phyloP scores from a whole-genome alignment of 2,329 filamentous ascomycete species.

The Pseudogymnoascus sp. region DNA sequence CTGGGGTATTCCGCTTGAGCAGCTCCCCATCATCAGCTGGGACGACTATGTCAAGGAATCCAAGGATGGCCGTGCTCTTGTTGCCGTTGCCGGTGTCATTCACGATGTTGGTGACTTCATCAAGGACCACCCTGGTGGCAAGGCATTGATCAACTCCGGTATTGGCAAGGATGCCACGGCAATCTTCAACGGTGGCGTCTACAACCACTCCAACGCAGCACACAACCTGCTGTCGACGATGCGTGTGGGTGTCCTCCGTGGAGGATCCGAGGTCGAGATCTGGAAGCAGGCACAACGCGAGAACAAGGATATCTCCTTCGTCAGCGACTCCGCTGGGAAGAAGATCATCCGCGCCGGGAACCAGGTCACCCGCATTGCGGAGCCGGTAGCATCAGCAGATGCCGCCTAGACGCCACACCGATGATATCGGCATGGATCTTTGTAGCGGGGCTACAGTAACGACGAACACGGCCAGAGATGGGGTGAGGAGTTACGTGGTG shows the following conservation, averaged over 20 bases:
- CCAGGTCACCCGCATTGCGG: conserved; percentile 74
- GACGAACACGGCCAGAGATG: background rate
- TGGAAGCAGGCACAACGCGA: conserved; percentile 82
- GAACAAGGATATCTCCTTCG: conserved; percentile 71
- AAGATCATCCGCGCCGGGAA: conserved; percentile 77
- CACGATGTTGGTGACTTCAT: conserved; percentile 81
- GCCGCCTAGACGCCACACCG: conserved; percentile 49
- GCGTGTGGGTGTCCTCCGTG: conserved; percentile 77
- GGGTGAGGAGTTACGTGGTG: background rate
- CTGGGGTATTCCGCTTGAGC: conserved; percentile 79
- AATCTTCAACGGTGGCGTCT: conserved; percentile 87
- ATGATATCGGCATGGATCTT: background rate
- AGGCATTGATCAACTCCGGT: conserved; percentile 72
- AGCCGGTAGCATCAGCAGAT: conserved; percentile 74
- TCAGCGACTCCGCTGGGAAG: conserved; percentile 73
- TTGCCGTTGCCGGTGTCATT: conserved; percentile 75
- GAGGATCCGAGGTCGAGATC: conserved; percentile 83
- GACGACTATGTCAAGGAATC: conserved; percentile 73
- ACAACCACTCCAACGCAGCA: conserved; percentile 81
- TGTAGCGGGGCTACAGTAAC: background rate
- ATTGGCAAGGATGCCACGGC: conserved; percentile 83
- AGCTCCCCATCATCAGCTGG: conserved; percentile 79
- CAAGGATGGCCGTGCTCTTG: conserved; percentile 67
- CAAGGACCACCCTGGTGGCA: conserved; percentile 83
- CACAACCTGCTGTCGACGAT: conserved; percentile 85